Evolutionary conservation across 164 flowering plant genomes (phyloP).

Genomic region (Aristolochia fimbriata): DNA sequence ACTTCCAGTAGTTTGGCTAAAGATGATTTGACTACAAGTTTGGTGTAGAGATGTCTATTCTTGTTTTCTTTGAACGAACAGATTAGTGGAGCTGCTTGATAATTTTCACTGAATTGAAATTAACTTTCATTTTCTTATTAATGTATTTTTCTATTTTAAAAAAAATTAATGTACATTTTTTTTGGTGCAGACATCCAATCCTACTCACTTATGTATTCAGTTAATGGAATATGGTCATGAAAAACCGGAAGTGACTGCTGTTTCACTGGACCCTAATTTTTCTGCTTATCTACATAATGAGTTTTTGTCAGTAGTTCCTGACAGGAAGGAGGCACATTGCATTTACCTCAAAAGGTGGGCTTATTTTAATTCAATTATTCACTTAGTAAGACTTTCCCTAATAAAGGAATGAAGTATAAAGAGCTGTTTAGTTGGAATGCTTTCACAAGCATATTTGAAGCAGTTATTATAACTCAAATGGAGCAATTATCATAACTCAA

Average conservation of each 20-base stretch:
- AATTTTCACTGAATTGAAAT: neutral
- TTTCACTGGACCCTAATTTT: constrained; percentile 76
- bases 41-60: neutral
- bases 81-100: neutral
- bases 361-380: neutral
- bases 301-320: constrained; percentile 47
- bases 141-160: neutral
- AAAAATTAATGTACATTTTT: too few relatives aligned
- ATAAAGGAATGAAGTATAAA: too few relatives aligned
- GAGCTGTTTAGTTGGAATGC: neutral
- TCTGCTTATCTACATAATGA: constrained; percentile 64
- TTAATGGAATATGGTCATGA: constrained; percentile 76
- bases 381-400: too few relatives aligned
- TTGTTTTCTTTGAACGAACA: neutral
- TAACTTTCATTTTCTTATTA: too few relatives aligned
- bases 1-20: too few relatives aligned
- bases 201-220: constrained; percentile 63
- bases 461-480: too few relatives aligned
- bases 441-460: neutral
- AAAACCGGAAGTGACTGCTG: constrained; percentile 70
- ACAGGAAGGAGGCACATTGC: constrained; percentile 42
- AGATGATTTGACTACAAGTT: too few relatives aligned
- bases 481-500: too few relatives aligned
- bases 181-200: constrained; percentile 46
- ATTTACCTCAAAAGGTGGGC: constrained; percentile 62